phyloP scores from a whole-genome alignment of 495 filamentous ascomycete genomes.

The Neurospora hispaniola region DNA sequence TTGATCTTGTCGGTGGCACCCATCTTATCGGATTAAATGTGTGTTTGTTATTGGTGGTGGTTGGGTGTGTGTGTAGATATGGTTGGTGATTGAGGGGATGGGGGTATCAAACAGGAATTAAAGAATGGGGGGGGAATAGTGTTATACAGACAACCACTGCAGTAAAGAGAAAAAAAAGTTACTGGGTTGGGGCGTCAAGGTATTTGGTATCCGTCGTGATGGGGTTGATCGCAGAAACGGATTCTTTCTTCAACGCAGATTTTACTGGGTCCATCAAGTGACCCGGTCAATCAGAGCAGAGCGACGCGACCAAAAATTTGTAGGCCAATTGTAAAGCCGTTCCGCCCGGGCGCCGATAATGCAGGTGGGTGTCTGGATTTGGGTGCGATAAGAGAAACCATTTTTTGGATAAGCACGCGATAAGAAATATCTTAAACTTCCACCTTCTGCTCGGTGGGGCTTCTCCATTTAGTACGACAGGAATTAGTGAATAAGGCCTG shows the following conservation, averaged over 20 bases:
- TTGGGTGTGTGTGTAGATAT: not conserved
- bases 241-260: conserved; percentile 9
- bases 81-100: not conserved
- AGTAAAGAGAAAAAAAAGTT: not conserved
- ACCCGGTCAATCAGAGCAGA: conserved; percentile 2
- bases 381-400: not conserved
- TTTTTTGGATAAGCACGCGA: not conserved
- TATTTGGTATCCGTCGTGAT: not conserved
- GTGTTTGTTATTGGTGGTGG: not conserved
- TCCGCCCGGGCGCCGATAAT: conserved; percentile 5
- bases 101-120: not conserved
- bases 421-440: not conserved
- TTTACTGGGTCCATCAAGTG: conserved; percentile 7
- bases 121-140: not conserved
- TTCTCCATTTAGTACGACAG: not conserved
- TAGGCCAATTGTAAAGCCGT: conserved; percentile 22
- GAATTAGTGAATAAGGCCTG: not conserved
- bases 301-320: conserved; percentile 15
- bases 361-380: not conserved
- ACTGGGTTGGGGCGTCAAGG: not conserved
- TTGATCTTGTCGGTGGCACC: conserved; percentile 15
- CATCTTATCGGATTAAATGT: conserved; percentile 11
- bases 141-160: not conserved
- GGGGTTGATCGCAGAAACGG: not conserved
- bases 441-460: not conserved